Evolutionary conservation across 2,329 filamentous ascomycete species (phyloP).

Genomic region (Volutella citrinella): DNA sequence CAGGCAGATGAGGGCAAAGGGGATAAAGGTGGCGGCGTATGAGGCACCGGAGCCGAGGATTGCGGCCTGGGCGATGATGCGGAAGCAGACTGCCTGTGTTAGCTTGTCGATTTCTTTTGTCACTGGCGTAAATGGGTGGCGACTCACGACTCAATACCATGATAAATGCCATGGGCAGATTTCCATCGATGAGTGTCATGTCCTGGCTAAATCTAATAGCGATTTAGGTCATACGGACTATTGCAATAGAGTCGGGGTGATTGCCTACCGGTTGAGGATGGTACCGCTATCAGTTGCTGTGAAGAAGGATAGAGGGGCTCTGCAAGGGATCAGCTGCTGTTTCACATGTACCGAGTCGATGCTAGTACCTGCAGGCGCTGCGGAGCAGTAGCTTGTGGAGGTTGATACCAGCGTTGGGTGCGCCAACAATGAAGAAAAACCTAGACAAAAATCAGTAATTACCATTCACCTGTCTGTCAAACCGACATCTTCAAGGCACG

Average conservation of each 20-base stretch:
- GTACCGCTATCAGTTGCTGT: slow-evolving; percentile 38
- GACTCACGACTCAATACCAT: no score
- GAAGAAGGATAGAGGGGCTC: slow-evolving; percentile 40
- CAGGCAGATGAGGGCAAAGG: slow-evolving; percentile 27
- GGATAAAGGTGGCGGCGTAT: slow-evolving; percentile 45
- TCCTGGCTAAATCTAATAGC: slow-evolving; percentile 42
- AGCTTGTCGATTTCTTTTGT: no score
- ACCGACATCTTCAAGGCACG: accelerated
- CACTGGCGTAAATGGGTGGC: no score
- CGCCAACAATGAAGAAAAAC: slow-evolving; percentile 20
- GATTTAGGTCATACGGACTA: no score
- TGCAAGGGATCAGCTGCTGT: slow-evolving; percentile 15
- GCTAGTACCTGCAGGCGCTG: slow-evolving; percentile 14
- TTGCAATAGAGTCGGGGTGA: no score
- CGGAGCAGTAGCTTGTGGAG: slow-evolving; percentile 21
- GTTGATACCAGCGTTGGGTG: slow-evolving; percentile 20
- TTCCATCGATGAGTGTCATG: slow-evolving; percentile 35
- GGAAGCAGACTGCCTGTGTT: no score
- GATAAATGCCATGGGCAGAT: no score
- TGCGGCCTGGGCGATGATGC: no score
- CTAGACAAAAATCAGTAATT: no score
- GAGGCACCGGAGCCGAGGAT: no score
- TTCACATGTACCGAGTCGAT: no score
- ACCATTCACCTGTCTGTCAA: neutral
- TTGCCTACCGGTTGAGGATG: slow-evolving; percentile 39